Evolutionary conservation across 345 rosid species (phyloP).

Genomic region (Ricinus communis): DNA sequence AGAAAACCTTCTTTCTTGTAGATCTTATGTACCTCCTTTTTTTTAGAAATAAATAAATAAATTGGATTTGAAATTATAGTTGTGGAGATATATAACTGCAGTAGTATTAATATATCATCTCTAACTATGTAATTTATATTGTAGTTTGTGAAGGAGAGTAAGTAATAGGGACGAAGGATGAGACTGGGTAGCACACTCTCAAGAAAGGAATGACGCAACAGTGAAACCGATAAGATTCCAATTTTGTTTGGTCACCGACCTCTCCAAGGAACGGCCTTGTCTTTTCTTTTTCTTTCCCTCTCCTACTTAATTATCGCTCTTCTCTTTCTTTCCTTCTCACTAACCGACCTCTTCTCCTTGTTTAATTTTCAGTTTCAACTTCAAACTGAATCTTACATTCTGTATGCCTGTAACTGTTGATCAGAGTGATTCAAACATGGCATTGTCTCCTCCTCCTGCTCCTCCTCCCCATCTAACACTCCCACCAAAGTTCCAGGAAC

Average conservation of each 20-base stretch:
- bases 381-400: neutral
- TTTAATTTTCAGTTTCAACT: neutral
- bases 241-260: neutral
- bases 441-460: slow-evolving; percentile 5
- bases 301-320: neutral
- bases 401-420: neutral
- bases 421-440: slow-evolving; percentile 1
- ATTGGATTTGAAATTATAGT: no score
- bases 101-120: no score
- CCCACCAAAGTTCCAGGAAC: neutral
- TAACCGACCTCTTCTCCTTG: neutral
- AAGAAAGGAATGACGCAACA: slow-evolving; percentile 29
- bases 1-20: slow-evolving; percentile 16
- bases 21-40: neutral
- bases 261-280: neutral
- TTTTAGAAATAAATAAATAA: no score
- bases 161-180: neutral
- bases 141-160: neutral
- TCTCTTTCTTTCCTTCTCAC: neutral
- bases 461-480: neutral
- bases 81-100: no score
- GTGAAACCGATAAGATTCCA: slow-evolving; percentile 15
- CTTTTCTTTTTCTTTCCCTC: slow-evolving; percentile 8
- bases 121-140: no score
- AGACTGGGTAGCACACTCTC: neutral